Percentiles rank a stretch among this genome's conserved stretches.
These are phyloP conservation scores for Elongisporangium senticosum DNA, from an alignment of 352 stramenopile genomes.

Conservation along the genomic window DNA sequence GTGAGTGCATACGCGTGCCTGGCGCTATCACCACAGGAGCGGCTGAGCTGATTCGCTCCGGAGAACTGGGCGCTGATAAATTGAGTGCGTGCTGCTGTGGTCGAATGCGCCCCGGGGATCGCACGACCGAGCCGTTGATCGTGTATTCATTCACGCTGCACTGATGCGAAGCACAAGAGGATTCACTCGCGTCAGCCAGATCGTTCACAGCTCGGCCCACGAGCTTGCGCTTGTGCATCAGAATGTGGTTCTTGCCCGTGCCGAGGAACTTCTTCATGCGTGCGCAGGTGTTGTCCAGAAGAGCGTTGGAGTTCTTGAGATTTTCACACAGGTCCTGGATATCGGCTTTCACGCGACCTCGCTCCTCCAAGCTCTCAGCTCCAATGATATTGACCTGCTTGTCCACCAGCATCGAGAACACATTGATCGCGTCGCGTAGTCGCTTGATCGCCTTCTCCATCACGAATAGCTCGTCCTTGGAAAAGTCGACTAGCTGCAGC, in stretches of 20 bases:
- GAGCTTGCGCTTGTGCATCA: conserved; percentile 40
- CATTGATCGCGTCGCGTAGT: conserved; percentile 51
- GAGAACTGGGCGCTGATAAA: background rate
- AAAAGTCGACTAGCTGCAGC: conserved; percentile 58
- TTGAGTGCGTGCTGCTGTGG: background rate
- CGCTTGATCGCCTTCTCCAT: conserved; percentile 57
- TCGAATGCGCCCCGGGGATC: background rate
- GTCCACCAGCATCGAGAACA: conserved; percentile 67
- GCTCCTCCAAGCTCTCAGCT: conserved; percentile 31
- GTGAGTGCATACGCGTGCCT: conserved; percentile 5
- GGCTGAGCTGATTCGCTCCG: background rate
- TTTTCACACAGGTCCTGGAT: conserved; percentile 58
- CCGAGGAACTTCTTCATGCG: conserved; percentile 55
- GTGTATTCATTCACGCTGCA: background rate
- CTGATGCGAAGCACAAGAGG: background rate
- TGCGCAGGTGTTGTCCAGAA: conserved; percentile 47
- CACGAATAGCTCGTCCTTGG: conserved; percentile 41
- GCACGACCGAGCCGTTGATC: background rate
- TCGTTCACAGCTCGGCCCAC: conserved; percentile 18
- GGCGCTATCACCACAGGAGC: background rate
- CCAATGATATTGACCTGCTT: conserved; percentile 70
- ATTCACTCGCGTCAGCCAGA: conserved; percentile 8
- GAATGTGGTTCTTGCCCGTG: conserved; percentile 41
- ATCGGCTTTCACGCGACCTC: conserved; percentile 43
- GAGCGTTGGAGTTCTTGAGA: conserved; percentile 42